A percentile compares a stretch with the other conserved stretches of the same genome.
Conservation (phyloP, 345 rosid genomes). For the Acer campestre region DNA sequence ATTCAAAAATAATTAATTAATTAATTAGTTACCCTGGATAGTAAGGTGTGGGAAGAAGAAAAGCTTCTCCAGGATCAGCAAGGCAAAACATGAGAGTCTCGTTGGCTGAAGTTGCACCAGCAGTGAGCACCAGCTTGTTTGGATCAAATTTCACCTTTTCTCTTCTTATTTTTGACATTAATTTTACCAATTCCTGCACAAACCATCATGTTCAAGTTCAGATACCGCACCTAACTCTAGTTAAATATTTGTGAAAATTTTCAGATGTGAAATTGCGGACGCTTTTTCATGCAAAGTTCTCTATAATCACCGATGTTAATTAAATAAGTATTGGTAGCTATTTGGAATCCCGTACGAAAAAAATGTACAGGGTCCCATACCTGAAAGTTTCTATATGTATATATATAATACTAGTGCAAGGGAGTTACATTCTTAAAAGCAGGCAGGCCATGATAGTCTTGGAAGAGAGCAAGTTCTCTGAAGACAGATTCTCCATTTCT, state of each 20-base stretch:
- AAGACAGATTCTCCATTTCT: constrained; percentile 58
- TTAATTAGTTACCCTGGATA: constrained; percentile 65
- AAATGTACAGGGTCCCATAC: no score
- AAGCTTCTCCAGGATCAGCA: constrained; percentile 80
- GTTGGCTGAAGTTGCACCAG: constrained; percentile 93
- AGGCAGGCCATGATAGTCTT: constrained; percentile 88
- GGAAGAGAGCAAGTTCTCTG: constrained; percentile 76
- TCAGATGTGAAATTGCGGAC: no score
- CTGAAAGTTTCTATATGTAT: neutral
- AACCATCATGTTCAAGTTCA: neutral
- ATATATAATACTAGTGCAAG: neutral
- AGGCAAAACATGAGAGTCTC: constrained; percentile 91
- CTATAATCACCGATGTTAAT: no score
- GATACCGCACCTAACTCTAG: neutral
- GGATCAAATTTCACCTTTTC: constrained; percentile 68
- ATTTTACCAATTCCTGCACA: constrained; percentile 56
- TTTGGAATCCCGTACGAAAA: no score
- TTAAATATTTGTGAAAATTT: neutral
- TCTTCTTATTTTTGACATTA: constrained; percentile 71
- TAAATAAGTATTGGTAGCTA: no score
- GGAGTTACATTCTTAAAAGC: constrained; percentile 64
- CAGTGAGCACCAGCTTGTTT: constrained; percentile 70
- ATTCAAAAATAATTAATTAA: neutral
- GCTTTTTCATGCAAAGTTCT: no score
- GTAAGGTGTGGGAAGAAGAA: constrained; percentile 90